phyloP scores from a whole-genome alignment of 768 basidiomycete genomes.

The Hericium coralloides region DNA sequence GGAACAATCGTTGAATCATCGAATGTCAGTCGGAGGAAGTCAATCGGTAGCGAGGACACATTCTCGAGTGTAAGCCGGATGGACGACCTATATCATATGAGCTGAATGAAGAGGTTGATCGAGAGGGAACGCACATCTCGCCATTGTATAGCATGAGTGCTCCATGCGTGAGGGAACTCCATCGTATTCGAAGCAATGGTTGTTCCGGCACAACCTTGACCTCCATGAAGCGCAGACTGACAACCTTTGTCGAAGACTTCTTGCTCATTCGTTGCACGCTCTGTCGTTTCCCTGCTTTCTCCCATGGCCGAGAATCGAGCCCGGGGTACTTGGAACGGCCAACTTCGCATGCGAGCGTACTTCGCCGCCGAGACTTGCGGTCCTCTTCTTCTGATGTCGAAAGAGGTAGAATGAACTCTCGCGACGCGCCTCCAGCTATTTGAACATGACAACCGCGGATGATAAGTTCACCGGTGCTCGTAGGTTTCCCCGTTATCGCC shows the following conservation, averaged over 20 bases:
- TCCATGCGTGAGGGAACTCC: conserved; percentile 87
- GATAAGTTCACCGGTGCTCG: conserved; percentile 53
- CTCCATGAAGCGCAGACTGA: conserved; percentile 52
- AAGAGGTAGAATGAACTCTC: conserved; percentile 71
- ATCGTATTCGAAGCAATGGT: conserved; percentile 77
- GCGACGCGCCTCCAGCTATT: conserved; percentile 58
- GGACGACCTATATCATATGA: conserved; percentile 46
- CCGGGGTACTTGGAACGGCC: conserved; percentile 70
- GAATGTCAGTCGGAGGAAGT: conserved; percentile 81
- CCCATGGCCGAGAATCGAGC: conserved; percentile 61
- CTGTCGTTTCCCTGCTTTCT: conserved; percentile 36
- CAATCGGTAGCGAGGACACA: conserved; percentile 69
- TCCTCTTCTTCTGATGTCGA: conserved; percentile 66
- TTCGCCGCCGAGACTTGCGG: conserved; percentile 43
- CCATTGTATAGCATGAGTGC: conserved; percentile 95
- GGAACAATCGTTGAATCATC: conserved; percentile 83
- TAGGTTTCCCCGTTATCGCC: conserved; percentile 57
- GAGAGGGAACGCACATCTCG: conserved; percentile 52
- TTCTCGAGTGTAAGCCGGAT: conserved; percentile 89
- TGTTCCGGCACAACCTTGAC: conserved; percentile 82
- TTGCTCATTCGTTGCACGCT: conserved; percentile 16
- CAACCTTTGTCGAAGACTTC: conserved; percentile 18
- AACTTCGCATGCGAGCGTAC: conserved; percentile 52
- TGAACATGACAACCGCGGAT: conserved; percentile 77
- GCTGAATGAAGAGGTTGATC: conserved; percentile 1